These are phyloP conservation scores for Colletotrichum sp. DNA, from an alignment of 2,329 filamentous ascomycete genomes.

Conservation along the genomic window DNA sequence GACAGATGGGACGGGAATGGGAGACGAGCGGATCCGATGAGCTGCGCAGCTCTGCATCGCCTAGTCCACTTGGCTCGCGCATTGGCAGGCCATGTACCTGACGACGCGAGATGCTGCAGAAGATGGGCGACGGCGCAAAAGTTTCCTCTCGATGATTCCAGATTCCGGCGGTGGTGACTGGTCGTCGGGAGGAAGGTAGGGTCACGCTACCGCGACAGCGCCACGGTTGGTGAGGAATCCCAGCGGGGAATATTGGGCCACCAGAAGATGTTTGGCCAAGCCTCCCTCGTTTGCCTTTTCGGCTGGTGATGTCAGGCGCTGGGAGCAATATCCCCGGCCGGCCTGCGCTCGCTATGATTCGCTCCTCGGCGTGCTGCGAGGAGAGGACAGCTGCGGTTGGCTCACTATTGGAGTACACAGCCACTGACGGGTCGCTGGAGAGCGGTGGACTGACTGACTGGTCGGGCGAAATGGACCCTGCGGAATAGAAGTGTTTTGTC, in stretches of 20 bases:
- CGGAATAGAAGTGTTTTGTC: background rate
- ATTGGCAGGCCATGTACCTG: background rate
- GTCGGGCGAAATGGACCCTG: background rate
- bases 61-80: background rate
- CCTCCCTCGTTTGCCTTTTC: background rate
- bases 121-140: background rate
- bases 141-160: background rate
- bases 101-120: background rate
- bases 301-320: conserved; percentile 13
- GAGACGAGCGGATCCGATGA: background rate
- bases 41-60: background rate
- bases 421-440: background rate
- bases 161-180: background rate
- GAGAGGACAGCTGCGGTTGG: background rate
- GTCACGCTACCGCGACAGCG: conserved; percentile 4
- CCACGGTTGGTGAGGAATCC: conserved; percentile 8
- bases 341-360: background rate
- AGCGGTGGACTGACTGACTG: background rate
- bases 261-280: background rate
- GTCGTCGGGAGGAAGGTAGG: background rate
- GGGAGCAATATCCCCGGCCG: background rate
- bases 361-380: background rate
- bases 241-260: background rate
- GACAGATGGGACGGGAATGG: background rate
- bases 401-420: conserved; percentile 1